Percentiles rank a stretch among this genome's conserved stretches.
Conservation (phyloP, 2,329 filamentous ascomycete genomes). For the Sclerotiophoma versabilis region DNA sequence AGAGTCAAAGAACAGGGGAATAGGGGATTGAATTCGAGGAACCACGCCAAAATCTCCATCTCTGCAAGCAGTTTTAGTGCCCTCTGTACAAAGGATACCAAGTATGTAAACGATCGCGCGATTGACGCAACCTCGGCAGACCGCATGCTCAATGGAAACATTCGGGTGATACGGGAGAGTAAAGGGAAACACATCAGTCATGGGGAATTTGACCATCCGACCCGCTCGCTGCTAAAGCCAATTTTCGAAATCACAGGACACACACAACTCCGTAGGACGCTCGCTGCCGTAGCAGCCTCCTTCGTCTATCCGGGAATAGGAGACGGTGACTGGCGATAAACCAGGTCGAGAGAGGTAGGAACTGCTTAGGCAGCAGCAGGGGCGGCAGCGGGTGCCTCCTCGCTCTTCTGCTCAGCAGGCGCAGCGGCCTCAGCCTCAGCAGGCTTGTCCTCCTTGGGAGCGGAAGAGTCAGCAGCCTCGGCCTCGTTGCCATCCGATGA, state of each 20-base stretch:
- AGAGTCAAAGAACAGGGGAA: slow-evolving; percentile 43
- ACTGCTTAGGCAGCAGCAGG: slow-evolving; percentile 46
- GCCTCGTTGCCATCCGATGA: slow-evolving; percentile 87
- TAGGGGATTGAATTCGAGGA: slow-evolving; percentile 44
- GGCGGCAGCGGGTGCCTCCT: slow-evolving; percentile 44
- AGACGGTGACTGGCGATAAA: slow-evolving; percentile 42
- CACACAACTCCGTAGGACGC: slow-evolving; percentile 49
- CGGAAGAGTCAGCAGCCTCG: slow-evolving; percentile 66
- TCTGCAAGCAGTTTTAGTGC: slow-evolving; percentile 29
- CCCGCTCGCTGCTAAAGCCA: slow-evolving; percentile 51
- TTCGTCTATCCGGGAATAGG: slow-evolving; percentile 44
- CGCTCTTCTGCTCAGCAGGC: slow-evolving; percentile 43
- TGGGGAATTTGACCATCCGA: slow-evolving; percentile 49
- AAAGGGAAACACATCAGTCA: slow-evolving; percentile 51
- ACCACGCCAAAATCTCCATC: slow-evolving; percentile 35
- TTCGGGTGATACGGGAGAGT: slow-evolving; percentile 35
- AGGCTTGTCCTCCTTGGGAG: slow-evolving; percentile 69
- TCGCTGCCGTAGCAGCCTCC: slow-evolving; percentile 46
- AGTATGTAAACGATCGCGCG: slow-evolving; percentile 23
- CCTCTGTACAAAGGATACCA: slow-evolving; percentile 36
- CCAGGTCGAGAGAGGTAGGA: slow-evolving; percentile 42
- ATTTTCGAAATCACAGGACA: slow-evolving; percentile 50
- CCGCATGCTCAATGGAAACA: slow-evolving; percentile 34
- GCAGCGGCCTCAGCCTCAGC: slow-evolving; percentile 58
- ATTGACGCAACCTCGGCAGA: slow-evolving; percentile 26